A percentile compares a stretch with the other conserved stretches of the same genome.
phyloP scores from a whole-genome alignment of 257 asterid species.

The Solanum bulbocastanum region DNA sequence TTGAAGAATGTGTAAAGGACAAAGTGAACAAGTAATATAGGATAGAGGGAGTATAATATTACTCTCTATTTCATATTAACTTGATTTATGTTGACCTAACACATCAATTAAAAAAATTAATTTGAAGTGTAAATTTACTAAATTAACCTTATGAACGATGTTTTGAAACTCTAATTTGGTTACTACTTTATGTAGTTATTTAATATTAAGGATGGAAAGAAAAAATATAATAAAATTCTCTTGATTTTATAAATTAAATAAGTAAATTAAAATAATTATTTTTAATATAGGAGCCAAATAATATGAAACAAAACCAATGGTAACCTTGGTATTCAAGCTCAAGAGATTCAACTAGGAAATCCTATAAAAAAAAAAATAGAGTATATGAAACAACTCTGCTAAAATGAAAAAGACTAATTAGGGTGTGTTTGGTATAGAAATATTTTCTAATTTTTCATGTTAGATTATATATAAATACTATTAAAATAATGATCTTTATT shows the following conservation, averaged over 20 bases:
- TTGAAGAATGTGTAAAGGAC: too few relatives aligned
- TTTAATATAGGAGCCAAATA: background rate
- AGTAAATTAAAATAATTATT: background rate
- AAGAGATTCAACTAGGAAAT: background rate
- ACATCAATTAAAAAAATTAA: too few relatives aligned
- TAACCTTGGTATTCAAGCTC: background rate
- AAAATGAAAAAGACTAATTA: background rate
- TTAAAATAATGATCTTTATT: background rate
- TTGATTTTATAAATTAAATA: background rate
- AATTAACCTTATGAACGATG: background rate
- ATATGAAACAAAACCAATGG: background rate
- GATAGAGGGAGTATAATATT: background rate
- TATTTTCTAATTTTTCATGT: background rate
- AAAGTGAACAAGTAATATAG: background rate
- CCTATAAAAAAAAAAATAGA: background rate
- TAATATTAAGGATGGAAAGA: too few relatives aligned
- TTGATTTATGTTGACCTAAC: background rate
- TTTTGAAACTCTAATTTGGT: too few relatives aligned
- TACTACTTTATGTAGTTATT: background rate
- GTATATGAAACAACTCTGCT: background rate
- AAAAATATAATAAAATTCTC: too few relatives aligned
- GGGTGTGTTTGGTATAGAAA: background rate
- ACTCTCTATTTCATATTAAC: too few relatives aligned
- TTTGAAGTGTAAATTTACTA: background rate
- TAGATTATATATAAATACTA: background rate